Conservation (phyloP, 2,329 filamentous ascomycete genomes). For the Sporothrix pallida region DNA sequence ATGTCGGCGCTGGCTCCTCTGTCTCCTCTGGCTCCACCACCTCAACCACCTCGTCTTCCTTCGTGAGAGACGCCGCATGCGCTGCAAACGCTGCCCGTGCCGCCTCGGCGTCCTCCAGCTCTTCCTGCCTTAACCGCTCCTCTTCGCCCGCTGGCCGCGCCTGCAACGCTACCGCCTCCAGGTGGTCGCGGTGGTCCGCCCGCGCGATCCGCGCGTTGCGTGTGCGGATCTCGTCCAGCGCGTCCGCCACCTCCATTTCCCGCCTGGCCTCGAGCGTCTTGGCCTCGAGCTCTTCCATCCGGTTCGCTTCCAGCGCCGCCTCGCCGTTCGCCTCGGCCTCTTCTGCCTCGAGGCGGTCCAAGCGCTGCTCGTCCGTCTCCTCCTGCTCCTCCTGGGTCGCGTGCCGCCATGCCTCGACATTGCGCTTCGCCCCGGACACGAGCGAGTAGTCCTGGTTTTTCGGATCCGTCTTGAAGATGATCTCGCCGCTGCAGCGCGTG, state of each 20-base stretch:
- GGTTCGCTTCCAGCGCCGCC: constrained; percentile 71
- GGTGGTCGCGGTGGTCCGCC: constrained; percentile 70
- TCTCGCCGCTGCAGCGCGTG: constrained; percentile 83
- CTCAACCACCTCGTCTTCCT: not conserved
- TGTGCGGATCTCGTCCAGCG: constrained; percentile 90
- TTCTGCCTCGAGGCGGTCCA: constrained; percentile 82
- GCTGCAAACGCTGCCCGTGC: constrained; percentile 78
- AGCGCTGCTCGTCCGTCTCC: constrained; percentile 84
- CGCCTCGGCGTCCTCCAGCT: constrained; percentile 82
- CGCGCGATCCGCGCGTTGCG: constrained; percentile 87
- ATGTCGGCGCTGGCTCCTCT: no score
- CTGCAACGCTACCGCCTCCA: constrained; percentile 58
- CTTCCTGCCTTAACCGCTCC: constrained; percentile 69
- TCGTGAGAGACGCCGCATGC: constrained; percentile 50
- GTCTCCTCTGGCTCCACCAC: constrained; percentile 52
- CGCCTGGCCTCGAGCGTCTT: constrained; percentile 92
- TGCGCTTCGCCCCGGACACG: constrained; percentile 83
- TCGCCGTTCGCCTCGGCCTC: constrained; percentile 60
- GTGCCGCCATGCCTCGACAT: constrained; percentile 88
- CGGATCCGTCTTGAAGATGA: constrained; percentile 92
- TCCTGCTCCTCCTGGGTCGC: constrained; percentile 50
- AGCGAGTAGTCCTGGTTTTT: constrained; percentile 83
- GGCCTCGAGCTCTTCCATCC: constrained; percentile 92
- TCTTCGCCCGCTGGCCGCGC: constrained; percentile 62
- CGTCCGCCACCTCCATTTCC: constrained; percentile 97